phyloP scores from a whole-genome alignment of 2,329 filamentous ascomycete genomes.

The Aureobasidium uvarum region DNA sequence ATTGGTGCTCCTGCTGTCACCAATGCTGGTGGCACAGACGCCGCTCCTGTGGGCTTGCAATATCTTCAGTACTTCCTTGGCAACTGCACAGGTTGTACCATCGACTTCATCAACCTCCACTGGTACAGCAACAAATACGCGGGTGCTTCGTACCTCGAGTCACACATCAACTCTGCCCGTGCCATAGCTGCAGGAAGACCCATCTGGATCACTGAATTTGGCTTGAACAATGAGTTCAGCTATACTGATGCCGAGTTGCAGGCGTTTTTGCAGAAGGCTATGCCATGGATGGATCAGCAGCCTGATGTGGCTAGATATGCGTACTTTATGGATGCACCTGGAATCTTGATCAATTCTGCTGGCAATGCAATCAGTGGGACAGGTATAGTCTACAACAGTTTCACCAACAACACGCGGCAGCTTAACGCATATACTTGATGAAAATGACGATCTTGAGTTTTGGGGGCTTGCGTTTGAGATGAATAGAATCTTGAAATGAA shows the following conservation, averaged over 20 bases:
- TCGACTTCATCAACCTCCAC: slow-evolving; percentile 61
- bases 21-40: slow-evolving; percentile 49
- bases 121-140: slow-evolving; percentile 53
- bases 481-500: too few species aligned
- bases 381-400: slow-evolving; percentile 33
- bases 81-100: slow-evolving; percentile 53
- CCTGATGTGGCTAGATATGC: slow-evolving; percentile 43
- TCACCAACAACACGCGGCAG: slow-evolving; percentile 25
- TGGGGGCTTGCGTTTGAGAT: not conserved
- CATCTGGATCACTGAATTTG: slow-evolving; percentile 59
- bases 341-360: slow-evolving; percentile 33
- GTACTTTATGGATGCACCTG: slow-evolving; percentile 37
- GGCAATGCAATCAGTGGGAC: slow-evolving; percentile 31
- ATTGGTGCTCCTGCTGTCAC: slow-evolving; percentile 60
- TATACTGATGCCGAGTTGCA: slow-evolving; percentile 42
- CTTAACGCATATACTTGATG: slow-evolving; percentile 10
- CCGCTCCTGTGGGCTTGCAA: slow-evolving; percentile 45
- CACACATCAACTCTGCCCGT: slow-evolving; percentile 46
- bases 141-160: slow-evolving; percentile 36
- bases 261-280: slow-evolving; percentile 50
- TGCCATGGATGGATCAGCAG: slow-evolving; percentile 43
- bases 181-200: slow-evolving; percentile 28
- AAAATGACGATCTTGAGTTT: too few species aligned
- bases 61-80: slow-evolving; percentile 56
- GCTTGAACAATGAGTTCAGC: slow-evolving; percentile 39